phyloP scores from a whole-genome alignment of 257 asterid genomes.

The Gynochthodes officinalis region DNA sequence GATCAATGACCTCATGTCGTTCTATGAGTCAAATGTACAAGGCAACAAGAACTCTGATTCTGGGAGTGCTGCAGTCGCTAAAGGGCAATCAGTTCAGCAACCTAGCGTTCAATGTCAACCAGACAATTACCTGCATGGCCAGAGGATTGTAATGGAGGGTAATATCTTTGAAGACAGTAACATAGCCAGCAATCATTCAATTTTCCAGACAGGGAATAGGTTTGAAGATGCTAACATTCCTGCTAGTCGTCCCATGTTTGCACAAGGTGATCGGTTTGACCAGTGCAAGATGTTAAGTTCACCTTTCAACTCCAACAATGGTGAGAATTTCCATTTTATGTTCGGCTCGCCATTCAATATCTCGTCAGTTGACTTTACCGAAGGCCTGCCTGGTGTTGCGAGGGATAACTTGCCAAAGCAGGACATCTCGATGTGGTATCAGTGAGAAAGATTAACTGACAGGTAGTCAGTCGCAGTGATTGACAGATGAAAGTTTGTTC shows the following conservation, averaged over 20 bases:
- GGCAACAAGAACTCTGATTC: slow-evolving; percentile 30
- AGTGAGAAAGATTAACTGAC: slow-evolving; percentile 13
- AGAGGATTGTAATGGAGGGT: slow-evolving; percentile 37
- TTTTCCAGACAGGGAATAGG: slow-evolving; percentile 30
- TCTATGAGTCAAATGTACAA: slow-evolving; percentile 51
- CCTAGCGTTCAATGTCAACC: slow-evolving; percentile 33
- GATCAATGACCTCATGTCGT: slow-evolving; percentile 66
- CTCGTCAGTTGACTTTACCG: slow-evolving; percentile 38
- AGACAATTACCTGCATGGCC: slow-evolving; percentile 37
- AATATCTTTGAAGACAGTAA: slow-evolving; percentile 39
- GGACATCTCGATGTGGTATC: slow-evolving; percentile 57
- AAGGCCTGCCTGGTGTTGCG: slow-evolving; percentile 31
- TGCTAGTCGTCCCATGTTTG: slow-evolving; percentile 23
- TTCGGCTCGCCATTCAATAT: slow-evolving; percentile 50
- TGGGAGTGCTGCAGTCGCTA: slow-evolving; percentile 20
- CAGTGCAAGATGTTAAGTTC: slow-evolving; percentile 38
- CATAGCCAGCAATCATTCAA: slow-evolving; percentile 25
- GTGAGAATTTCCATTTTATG: slow-evolving; percentile 49
- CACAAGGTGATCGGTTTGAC: slow-evolving; percentile 33
- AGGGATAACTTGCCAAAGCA: slow-evolving; percentile 44
- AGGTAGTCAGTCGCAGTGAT: slow-evolving; percentile 7
- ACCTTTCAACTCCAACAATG: slow-evolving; percentile 37
- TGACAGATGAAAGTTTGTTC: slow-evolving; percentile 10
- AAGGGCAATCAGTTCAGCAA: slow-evolving; percentile 35
- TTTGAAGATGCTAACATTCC: slow-evolving; percentile 29